phyloP scores from a whole-genome alignment of 306 rosid genomes.

The Pyrus communis region DNA sequence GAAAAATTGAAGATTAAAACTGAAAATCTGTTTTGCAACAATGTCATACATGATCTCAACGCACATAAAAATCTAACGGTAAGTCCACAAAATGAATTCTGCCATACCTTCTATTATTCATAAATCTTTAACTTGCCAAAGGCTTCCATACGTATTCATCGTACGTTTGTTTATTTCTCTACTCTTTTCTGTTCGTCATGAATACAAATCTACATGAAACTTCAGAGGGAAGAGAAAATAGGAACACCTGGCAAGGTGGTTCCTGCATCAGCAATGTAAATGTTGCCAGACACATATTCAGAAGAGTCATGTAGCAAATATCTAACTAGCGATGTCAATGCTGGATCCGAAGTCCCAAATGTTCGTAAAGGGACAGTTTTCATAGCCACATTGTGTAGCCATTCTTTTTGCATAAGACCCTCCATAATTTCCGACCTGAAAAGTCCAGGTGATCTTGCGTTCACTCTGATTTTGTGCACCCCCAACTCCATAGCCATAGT shows the following conservation, averaged over 20 bases:
- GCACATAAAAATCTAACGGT: no score
- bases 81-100: no score
- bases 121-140: no score
- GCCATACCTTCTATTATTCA: no score
- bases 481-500: constrained; percentile 84
- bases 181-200: not conserved
- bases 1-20: no score
- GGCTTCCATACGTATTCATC: not conserved
- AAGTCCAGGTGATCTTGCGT: constrained; percentile 67
- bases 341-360: constrained; percentile 58
- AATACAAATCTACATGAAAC: not conserved
- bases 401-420: constrained; percentile 50
- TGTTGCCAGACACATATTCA: constrained; percentile 58
- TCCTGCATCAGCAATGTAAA: constrained; percentile 63
- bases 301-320: constrained; percentile 75
- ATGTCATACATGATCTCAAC: no score
- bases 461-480: constrained; percentile 61
- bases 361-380: constrained; percentile 51
- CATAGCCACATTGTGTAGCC: constrained; percentile 50
- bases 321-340: constrained; percentile 62
- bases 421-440: constrained; percentile 77
- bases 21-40: no score
- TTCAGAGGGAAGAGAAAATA: constrained; percentile 64
- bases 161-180: not conserved
- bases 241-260: constrained; percentile 61